Conservation (phyloP, 768 basidiomycete genomes). For the Pleurotus eryngii region DNA sequence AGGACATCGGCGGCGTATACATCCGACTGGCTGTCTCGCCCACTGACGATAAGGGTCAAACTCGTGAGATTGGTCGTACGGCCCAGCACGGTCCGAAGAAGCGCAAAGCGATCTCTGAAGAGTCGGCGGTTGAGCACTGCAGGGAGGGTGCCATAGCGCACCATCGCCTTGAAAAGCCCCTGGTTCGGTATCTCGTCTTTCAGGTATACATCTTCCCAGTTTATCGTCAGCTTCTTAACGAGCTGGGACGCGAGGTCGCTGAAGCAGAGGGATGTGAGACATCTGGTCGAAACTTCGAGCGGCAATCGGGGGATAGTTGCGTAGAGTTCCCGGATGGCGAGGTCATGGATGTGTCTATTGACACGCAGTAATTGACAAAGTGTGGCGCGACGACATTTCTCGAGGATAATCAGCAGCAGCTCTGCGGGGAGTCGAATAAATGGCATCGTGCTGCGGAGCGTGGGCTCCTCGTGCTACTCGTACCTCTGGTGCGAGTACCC, state of each 20-base stretch:
- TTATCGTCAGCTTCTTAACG: background rate
- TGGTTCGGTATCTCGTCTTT: background rate
- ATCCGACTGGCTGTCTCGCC: slow-evolving; percentile 2
- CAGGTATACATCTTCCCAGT: background rate
- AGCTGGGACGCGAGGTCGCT: slow-evolving; percentile 1
- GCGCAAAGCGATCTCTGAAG: background rate
- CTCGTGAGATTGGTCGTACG: background rate
- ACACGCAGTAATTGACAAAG: background rate
- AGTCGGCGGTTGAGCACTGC: background rate
- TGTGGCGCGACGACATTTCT: background rate
- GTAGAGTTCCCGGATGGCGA: slow-evolving; percentile 3
- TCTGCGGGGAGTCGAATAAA: background rate
- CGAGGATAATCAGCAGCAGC: background rate
- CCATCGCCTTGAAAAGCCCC: background rate
- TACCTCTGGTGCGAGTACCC: background rate
- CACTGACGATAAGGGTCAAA: background rate
- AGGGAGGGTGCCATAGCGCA: background rate
- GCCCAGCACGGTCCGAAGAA: slow-evolving; percentile 1
- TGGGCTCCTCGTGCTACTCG: background rate
- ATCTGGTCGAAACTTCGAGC: background rate
- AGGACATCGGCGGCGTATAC: background rate
- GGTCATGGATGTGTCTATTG: background rate
- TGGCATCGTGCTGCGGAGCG: background rate
- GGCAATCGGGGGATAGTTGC: slow-evolving; percentile 1
- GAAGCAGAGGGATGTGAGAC: slow-evolving; percentile 3